Conservation (phyloP, 352 stramenopile species). For the Phytophthora megakarya region DNA sequence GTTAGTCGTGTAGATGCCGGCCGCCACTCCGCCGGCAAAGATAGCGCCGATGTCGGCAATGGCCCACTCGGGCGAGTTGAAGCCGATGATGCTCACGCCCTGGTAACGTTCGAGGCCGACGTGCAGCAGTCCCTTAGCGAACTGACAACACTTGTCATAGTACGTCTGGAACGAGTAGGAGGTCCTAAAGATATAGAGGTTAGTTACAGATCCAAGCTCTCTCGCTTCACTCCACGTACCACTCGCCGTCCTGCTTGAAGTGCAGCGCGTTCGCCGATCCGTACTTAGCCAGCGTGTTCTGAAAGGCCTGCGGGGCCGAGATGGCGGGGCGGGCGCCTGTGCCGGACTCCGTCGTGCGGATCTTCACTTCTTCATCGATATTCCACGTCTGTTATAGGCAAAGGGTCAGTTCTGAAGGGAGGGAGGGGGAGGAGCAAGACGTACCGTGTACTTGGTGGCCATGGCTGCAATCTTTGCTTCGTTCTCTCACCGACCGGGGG, state of each 20-base stretch:
- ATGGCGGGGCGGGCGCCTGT: slow-evolving; percentile 45
- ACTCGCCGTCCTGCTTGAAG: slow-evolving; percentile 76
- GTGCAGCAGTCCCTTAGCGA: slow-evolving; percentile 82
- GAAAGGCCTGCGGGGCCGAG: slow-evolving; percentile 66
- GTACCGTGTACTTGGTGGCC: slow-evolving; percentile 47
- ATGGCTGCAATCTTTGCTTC: slow-evolving; percentile 18
- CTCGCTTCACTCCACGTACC: slow-evolving; percentile 37
- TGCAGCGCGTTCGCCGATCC: slow-evolving; percentile 63
- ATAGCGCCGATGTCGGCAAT: slow-evolving; percentile 94
- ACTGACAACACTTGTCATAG: slow-evolving; percentile 75
- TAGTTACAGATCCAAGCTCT: not conserved
- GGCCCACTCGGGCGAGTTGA: slow-evolving; percentile 93
- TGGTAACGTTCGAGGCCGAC: slow-evolving; percentile 76
- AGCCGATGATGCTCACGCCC: slow-evolving; percentile 89
- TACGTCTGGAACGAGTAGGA: slow-evolving; percentile 76
- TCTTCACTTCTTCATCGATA: slow-evolving; percentile 83
- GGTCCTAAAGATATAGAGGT: slow-evolving; percentile 36
- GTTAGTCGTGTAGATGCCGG: slow-evolving; percentile 98
- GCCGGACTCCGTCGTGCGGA: slow-evolving; percentile 66
- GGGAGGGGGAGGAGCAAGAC: not conserved
- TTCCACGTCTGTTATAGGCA: slow-evolving; percentile 68
- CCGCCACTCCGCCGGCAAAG: slow-evolving; percentile 90
- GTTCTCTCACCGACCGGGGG: not conserved
- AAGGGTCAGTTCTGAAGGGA: slow-evolving; percentile 5
- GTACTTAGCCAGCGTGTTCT: slow-evolving; percentile 59